These are phyloP conservation scores for Gossypium arboreum DNA, from an alignment of 345 rosid genomes.

Conservation along the genomic window DNA sequence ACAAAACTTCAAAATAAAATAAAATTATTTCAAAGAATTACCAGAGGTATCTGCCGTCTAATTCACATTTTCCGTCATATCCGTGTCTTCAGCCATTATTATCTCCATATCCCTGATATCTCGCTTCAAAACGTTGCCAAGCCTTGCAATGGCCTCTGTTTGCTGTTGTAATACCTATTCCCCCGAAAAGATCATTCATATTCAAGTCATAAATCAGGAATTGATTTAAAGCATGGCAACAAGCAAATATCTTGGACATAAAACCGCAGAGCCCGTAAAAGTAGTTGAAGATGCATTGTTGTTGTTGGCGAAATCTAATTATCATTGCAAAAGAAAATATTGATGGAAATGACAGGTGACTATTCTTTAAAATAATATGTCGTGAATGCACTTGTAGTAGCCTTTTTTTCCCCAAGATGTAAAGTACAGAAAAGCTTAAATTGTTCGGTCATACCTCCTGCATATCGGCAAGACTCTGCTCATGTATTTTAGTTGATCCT, in stretches of 20 bases:
- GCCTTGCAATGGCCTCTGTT: constrained; percentile 85
- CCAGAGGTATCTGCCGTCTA: constrained; percentile 17
- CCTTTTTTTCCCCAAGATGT: neutral
- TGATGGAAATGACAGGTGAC: neutral
- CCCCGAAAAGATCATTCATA: neutral
- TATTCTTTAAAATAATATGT: neutral
- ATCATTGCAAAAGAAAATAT: neutral
- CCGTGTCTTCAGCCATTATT: constrained; percentile 78
- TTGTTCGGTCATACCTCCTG: constrained; percentile 59
- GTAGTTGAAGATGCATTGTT: neutral
- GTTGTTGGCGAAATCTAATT: neutral
- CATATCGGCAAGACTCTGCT: constrained; percentile 92
- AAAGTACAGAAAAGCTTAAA: neutral
- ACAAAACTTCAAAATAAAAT: neutral
- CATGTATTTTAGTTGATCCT: constrained; percentile 92
- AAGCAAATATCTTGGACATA: neutral
- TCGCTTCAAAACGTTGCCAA: constrained; percentile 52
- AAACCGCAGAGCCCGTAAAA: neutral
- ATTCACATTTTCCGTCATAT: constrained; percentile 32
- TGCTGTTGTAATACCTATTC: constrained; percentile 79
- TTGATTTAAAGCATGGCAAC: neutral
- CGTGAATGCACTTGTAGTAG: neutral
- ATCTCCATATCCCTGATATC: constrained; percentile 54
- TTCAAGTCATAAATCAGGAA: neutral
- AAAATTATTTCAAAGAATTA: neutral